phyloP scores from a whole-genome alignment of 805 yeast species.

The Monosporozyma unispora region DNA sequence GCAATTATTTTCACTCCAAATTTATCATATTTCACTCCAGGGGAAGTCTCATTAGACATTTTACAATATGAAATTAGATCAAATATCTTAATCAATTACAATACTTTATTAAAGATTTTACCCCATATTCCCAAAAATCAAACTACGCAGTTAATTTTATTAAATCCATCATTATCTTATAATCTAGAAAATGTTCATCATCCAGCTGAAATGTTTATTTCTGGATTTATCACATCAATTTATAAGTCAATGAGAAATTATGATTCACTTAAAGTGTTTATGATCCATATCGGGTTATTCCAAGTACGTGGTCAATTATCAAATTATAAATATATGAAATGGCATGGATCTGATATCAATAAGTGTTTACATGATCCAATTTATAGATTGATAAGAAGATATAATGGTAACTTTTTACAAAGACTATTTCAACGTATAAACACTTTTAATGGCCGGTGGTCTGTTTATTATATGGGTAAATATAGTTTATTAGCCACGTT shows the following conservation, averaged over 20 bases:
- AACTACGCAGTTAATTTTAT: constrained; percentile 19
- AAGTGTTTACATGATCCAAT: constrained; percentile 19
- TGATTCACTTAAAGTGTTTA: constrained; percentile 9
- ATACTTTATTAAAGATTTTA: constrained; percentile 15
- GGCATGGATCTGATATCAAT: constrained; percentile 21
- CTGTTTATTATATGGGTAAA: constrained; percentile 15
- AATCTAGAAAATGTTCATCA: constrained; percentile 20
- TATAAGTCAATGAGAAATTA: constrained; percentile 12
- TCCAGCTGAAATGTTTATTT: constrained; percentile 22
- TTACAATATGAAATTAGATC: constrained; percentile 20
- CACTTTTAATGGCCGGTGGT: constrained; percentile 11
- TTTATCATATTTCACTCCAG: constrained; percentile 26
- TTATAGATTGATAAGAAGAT: constrained; percentile 19
- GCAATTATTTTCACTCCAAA: constrained; percentile 28
- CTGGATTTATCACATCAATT: constrained; percentile 21
- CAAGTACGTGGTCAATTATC: constrained; percentile 28
- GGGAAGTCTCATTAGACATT: constrained; percentile 15
- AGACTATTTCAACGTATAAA: constrained; percentile 7
- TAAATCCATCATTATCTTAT: constrained; percentile 25
- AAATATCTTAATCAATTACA: constrained; percentile 18
- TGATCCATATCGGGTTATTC: constrained; percentile 23
- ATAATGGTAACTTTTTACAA: constrained; percentile 16
- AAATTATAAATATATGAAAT: constrained; percentile 23
- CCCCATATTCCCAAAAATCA: constrained; percentile 12
- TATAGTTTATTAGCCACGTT: constrained; percentile 13